Evolutionary conservation across 306 rosid genomes (phyloP).

Genomic region (Styphnolobium japonicum): DNA sequence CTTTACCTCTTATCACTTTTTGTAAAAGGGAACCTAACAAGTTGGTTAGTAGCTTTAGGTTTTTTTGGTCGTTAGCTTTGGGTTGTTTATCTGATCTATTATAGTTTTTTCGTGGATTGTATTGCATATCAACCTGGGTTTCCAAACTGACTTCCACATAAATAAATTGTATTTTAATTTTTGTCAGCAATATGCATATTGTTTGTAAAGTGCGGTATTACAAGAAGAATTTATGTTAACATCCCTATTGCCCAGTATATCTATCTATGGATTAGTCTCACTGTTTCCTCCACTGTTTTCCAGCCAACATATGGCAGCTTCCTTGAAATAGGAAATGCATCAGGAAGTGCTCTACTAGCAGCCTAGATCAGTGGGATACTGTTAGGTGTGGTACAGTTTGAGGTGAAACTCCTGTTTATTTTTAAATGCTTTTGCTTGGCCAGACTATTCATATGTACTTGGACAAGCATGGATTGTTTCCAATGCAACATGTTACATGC

Average conservation of each 20-base stretch:
- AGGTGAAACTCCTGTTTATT: constrained; percentile 18
- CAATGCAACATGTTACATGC: constrained; percentile 5
- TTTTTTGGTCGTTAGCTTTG: constrained; percentile 3
- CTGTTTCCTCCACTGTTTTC: constrained; percentile 21
- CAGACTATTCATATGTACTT: constrained; percentile 13
- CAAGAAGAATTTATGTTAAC: background rate
- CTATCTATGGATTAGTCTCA: constrained; percentile 7
- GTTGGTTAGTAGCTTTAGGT: background rate
- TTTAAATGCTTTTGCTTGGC: background rate
- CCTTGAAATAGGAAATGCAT: constrained; percentile 58
- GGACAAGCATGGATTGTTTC: constrained; percentile 17
- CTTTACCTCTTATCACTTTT: background rate
- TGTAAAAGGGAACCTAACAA: background rate
- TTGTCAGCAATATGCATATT: background rate
- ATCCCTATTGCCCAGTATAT: background rate
- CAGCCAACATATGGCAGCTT: constrained; percentile 63
- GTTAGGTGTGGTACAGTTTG: constrained; percentile 14
- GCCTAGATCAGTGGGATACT: constrained; percentile 26
- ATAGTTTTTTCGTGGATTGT: constrained; percentile 10
- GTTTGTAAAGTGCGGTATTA: background rate
- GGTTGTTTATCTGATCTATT: background rate
- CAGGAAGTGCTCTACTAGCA: constrained; percentile 50
- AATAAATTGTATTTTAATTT: background rate
- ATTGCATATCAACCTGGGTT: constrained; percentile 19
- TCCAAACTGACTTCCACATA: background rate